Percentiles rank a stretch among this genome's conserved stretches.
phyloP scores from a whole-genome alignment of 1,284 basidiomycete species.

The Cryptococcus jaspeensis region DNA sequence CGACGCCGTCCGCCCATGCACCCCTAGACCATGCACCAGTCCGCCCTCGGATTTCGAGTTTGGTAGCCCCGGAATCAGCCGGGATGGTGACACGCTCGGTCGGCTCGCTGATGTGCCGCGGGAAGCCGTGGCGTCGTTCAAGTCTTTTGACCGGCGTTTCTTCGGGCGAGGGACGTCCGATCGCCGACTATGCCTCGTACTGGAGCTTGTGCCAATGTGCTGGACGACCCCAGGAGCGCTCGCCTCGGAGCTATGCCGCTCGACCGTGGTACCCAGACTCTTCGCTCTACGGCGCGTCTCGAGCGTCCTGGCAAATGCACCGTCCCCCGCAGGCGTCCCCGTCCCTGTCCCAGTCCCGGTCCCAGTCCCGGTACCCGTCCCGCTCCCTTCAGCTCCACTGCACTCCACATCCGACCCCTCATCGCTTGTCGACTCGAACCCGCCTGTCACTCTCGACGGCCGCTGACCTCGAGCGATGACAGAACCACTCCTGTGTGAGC shows the following conservation, averaged over 20 bases:
- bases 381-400: not conserved
- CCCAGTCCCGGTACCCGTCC: not conserved
- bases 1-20: slow-evolving; percentile 1
- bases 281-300: slow-evolving; percentile 16
- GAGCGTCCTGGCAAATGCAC: not conserved
- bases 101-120: not conserved
- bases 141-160: slow-evolving; percentile 4
- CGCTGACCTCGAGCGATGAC: slow-evolving; percentile 23
- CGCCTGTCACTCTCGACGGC: slow-evolving; percentile 37
- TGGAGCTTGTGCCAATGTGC: not conserved
- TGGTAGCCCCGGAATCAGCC: not conserved
- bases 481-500: slow-evolving; percentile 9
- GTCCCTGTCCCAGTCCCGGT: not conserved
- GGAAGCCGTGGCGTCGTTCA: not conserved
- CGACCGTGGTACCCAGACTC: slow-evolving; percentile 19
- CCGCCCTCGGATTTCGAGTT: slow-evolving; percentile 2
- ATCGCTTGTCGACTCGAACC: slow-evolving; percentile 38
- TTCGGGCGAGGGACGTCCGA: not conserved
- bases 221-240: slow-evolving; percentile 6
- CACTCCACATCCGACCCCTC: slow-evolving; percentile 17
- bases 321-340: not conserved
- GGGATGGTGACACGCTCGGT: slow-evolving; percentile 3
- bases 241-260: slow-evolving; percentile 5
- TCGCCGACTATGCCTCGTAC: not conserved
- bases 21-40: not conserved